Evolutionary conservation across 257 asterid genomes (phyloP).

Genomic region (Penstemon eatonii): DNA sequence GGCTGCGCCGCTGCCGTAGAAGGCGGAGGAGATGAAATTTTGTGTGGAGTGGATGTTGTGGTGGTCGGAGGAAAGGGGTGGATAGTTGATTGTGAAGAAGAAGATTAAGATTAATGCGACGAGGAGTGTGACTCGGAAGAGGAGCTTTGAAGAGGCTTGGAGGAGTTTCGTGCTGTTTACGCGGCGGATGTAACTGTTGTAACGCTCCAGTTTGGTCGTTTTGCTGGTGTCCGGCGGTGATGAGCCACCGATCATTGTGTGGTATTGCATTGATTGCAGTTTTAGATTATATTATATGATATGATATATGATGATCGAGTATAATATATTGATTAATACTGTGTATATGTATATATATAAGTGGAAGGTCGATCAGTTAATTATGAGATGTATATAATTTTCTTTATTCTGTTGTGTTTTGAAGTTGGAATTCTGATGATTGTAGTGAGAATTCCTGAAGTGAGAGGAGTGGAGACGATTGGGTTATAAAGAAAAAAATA

Average conservation of each 20-base stretch:
- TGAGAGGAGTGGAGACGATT: conserved; percentile 34
- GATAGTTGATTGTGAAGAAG: conserved; percentile 75
- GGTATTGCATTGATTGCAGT: conserved; percentile 40
- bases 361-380: not conserved
- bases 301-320: too few relatives aligned
- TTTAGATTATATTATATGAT: too few relatives aligned
- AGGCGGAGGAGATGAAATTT: conserved; percentile 65
- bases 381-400: not conserved
- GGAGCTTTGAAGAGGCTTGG: conserved; percentile 83
- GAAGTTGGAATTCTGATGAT: not conserved
- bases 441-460: conserved; percentile 39
- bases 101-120: conserved; percentile 72
- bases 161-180: conserved; percentile 72
- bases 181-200: conserved; percentile 75
- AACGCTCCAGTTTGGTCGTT: conserved; percentile 66
- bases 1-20: conserved; percentile 65
- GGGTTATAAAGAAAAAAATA: conserved; percentile 45
- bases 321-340: too few relatives aligned
- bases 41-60: conserved; percentile 51
- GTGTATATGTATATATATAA: not conserved
- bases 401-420: too few relatives aligned
- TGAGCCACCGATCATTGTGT: conserved; percentile 33
- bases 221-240: conserved; percentile 61
- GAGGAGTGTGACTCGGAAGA: conserved; percentile 82
- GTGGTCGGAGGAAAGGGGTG: conserved; percentile 45